Percentiles rank a stretch among this genome's conserved stretches.
phyloP scores from a whole-genome alignment of 2,329 filamentous ascomycete genomes.

The Trichophyton benhamiae region DNA sequence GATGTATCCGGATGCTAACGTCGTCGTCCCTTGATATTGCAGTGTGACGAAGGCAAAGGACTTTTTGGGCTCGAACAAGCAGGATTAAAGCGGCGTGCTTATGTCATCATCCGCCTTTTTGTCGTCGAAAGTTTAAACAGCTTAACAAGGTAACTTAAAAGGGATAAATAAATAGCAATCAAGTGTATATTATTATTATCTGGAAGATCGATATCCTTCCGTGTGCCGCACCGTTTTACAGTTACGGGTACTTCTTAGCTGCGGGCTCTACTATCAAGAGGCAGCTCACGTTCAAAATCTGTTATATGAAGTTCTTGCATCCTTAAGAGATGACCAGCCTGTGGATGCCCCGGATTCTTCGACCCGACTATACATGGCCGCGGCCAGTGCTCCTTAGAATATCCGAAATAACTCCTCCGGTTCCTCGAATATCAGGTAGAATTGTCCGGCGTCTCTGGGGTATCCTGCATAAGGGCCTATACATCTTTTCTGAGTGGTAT shows the following conservation, averaged over 20 bases:
- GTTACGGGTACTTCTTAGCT: no score
- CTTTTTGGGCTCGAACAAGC: not conserved
- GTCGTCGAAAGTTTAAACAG: no score
- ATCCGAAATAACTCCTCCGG: constrained; percentile 16
- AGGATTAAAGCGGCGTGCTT: not conserved
- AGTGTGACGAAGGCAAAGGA: constrained; percentile 22
- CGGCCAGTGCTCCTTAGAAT: constrained; percentile 12
- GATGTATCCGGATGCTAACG: constrained; percentile 5
- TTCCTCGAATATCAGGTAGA: constrained; percentile 10
- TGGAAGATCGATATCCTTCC: no score
- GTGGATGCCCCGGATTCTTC: constrained; percentile 15
- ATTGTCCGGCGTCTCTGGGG: constrained; percentile 20
- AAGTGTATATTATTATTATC: no score
- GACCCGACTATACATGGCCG: constrained; percentile 21
- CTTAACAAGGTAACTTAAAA: no score
- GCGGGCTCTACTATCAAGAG: not conserved
- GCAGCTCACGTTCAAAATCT: not conserved
- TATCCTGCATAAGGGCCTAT: constrained; percentile 20
- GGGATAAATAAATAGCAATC: no score
- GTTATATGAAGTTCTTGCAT: not conserved
- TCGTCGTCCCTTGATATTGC: constrained; percentile 6
- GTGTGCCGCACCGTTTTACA: no score
- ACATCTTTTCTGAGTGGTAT: constrained; percentile 15
- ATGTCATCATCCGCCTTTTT: no score
- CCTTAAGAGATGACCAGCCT: constrained; percentile 13